Percentiles rank a stretch among this genome's conserved stretches.
Conservation (phyloP, 2,329 filamentous ascomycete genomes). For the Tolypocladium paradoxum region DNA sequence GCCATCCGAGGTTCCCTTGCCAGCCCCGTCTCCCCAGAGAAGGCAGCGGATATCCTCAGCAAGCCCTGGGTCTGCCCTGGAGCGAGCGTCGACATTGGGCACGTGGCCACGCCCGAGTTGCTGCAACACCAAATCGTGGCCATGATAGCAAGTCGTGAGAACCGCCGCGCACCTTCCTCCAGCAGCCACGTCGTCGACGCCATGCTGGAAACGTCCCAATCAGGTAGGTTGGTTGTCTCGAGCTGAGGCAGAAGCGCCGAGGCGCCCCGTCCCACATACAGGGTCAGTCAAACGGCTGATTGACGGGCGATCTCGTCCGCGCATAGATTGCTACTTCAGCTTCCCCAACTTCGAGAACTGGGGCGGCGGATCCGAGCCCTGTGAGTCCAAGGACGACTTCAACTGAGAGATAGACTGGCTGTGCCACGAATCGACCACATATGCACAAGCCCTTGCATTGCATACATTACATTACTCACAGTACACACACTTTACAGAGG, state of each 20-base stretch:
- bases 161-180: slow-evolving; percentile 9
- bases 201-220: slow-evolving; percentile 14
- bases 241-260: background rate
- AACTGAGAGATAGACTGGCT: background rate
- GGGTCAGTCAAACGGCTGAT: background rate
- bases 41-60: slow-evolving; percentile 44
- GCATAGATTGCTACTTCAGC: slow-evolving; percentile 50
- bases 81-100: slow-evolving; percentile 1
- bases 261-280: background rate
- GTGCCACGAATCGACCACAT: background rate
- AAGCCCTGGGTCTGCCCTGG: slow-evolving; percentile 38
- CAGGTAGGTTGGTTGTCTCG: slow-evolving; percentile 9
- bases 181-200: slow-evolving; percentile 10
- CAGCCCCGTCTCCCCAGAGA: slow-evolving; percentile 34
- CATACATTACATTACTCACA: no score
- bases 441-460: background rate
- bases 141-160: slow-evolving; percentile 12
- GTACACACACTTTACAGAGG: background rate
- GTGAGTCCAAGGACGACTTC: background rate
- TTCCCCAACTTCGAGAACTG: slow-evolving; percentile 66
- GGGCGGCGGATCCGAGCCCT: slow-evolving; percentile 21
- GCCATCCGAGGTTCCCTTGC: slow-evolving; percentile 40
- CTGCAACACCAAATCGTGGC: slow-evolving; percentile 9
- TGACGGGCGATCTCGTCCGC: background rate
- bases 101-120: background rate